Evolutionary conservation across 306 rosid species (phyloP).

Genomic region (Sesbania bispinosa): DNA sequence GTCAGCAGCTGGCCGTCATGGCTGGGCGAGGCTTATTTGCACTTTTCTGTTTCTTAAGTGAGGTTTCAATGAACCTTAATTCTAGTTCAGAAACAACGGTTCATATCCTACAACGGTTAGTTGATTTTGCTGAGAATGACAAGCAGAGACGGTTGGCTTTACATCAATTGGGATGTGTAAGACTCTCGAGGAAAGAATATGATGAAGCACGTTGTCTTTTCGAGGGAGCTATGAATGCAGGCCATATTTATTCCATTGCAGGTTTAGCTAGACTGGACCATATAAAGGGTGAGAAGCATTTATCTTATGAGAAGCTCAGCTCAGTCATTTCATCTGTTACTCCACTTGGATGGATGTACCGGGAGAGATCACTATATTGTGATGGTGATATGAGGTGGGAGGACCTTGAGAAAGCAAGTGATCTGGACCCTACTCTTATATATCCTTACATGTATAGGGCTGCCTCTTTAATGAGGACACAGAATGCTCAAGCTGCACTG

Average conservation of each 20-base stretch:
- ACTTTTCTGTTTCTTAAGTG: constrained; percentile 81
- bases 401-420: constrained; percentile 82
- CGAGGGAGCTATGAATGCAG: constrained; percentile 68
- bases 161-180: constrained; percentile 81
- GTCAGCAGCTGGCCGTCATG: constrained; percentile 64
- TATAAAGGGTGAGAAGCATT: constrained; percentile 61
- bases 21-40: constrained; percentile 71
- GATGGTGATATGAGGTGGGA: constrained; percentile 62
- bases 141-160: constrained; percentile 62
- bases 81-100: constrained; percentile 64
- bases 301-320: constrained; percentile 69
- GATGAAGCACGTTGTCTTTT: constrained; percentile 64
- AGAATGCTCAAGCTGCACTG: constrained; percentile 73
- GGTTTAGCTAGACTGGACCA: constrained; percentile 75
- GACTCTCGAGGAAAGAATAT: constrained; percentile 74
- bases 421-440: constrained; percentile 82
- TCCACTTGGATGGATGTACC: constrained; percentile 92
- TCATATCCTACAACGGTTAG: constrained; percentile 63
- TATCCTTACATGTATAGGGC: constrained; percentile 92
- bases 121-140: constrained; percentile 71
- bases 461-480: constrained; percentile 65
- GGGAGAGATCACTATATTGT: constrained; percentile 82
- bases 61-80: constrained; percentile 74
- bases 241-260: constrained; percentile 73
- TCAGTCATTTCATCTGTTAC: constrained; percentile 52